Percentiles rank a stretch among this genome's conserved stretches.
These are phyloP conservation scores for Annulohypoxylon truncatum DNA, from an alignment of 2,329 filamentous ascomycete species.

Conservation along the genomic window DNA sequence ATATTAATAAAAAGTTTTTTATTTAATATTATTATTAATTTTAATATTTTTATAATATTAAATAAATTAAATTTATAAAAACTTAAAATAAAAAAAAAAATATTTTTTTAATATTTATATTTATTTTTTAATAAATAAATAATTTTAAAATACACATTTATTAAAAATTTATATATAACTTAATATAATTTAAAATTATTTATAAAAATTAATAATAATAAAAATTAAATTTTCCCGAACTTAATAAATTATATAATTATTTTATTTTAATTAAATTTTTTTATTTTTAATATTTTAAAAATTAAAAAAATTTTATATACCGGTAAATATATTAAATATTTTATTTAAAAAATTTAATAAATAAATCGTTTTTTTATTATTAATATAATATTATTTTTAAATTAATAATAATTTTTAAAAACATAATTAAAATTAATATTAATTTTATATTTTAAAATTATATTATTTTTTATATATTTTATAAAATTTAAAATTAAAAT, in stretches of 20 bases:
- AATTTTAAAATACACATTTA: neutral
- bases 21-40: neutral
- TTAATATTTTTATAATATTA: too few species aligned
- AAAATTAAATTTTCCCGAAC: neutral
- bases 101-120: neutral
- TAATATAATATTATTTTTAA: neutral
- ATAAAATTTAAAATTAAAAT: neutral
- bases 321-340: neutral
- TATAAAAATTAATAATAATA: neutral
- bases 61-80: too few species aligned
- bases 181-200: neutral
- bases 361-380: neutral
- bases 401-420: too few species aligned
- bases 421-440: too few species aligned
- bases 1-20: neutral
- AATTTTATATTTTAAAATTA: neutral
- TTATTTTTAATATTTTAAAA: neutral
- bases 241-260: neutral
- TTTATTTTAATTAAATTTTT: neutral
- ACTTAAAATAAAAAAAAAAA: neutral
- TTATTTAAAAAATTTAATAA: neutral
- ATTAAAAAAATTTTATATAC: too few species aligned
- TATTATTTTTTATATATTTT: neutral
- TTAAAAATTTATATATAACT: neutral
- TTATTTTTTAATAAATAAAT: neutral